These are phyloP conservation scores for Sporothrix protearum DNA, from an alignment of 2,329 filamentous ascomycete genomes.

Conservation along the genomic window DNA sequence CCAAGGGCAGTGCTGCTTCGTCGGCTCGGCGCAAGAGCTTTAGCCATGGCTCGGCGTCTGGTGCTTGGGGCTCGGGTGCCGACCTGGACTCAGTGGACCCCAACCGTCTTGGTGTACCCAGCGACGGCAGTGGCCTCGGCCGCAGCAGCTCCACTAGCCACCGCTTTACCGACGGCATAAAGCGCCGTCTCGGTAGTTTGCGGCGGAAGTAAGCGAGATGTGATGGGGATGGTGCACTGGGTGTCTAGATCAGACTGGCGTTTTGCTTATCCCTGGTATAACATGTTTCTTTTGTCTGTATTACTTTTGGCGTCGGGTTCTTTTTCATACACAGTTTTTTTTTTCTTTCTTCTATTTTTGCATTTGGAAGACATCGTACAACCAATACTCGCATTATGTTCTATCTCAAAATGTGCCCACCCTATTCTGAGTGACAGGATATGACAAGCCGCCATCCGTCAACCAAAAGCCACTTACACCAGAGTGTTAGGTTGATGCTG, in stretches of 20 bases:
- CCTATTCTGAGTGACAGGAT: background rate
- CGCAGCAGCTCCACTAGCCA: slow-evolving; percentile 45
- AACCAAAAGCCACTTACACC: background rate
- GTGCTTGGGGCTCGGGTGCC: background rate
- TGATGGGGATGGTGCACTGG: background rate
- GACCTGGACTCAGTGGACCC: slow-evolving; percentile 19
- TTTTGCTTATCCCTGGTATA: background rate
- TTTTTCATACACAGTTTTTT: background rate
- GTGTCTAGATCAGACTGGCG: background rate
- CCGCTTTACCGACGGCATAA: slow-evolving; percentile 49
- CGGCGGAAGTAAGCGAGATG: slow-evolving; percentile 42
- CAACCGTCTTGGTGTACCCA: slow-evolving; percentile 28
- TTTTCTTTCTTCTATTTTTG: background rate
- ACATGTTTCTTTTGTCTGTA: background rate
- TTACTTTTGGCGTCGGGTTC: background rate
- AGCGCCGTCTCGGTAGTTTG: slow-evolving; percentile 52
- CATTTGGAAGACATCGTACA: background rate
- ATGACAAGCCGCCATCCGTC: background rate
- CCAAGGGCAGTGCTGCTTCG: slow-evolving; percentile 30
- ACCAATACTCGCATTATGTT: background rate
- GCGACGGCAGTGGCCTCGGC: slow-evolving; percentile 33
- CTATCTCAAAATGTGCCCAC: background rate
- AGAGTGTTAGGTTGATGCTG: background rate
- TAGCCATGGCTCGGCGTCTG: slow-evolving; percentile 37
- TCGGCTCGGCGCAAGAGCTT: slow-evolving; percentile 44